Conservation (phyloP, 345 rosid species). For the Eucalyptus tenuipes region DNA sequence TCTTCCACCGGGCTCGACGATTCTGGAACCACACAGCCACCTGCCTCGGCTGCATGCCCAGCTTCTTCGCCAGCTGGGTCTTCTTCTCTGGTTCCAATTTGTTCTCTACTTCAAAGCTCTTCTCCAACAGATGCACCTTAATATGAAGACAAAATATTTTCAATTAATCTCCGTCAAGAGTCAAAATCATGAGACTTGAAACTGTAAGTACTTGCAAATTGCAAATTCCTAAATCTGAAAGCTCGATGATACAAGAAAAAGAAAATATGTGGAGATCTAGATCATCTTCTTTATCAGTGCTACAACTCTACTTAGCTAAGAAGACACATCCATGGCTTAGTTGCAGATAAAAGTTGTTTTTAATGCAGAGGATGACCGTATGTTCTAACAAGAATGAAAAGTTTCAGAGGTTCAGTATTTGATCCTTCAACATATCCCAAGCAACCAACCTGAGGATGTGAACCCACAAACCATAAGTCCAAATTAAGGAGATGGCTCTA, state of each 20-base stretch:
- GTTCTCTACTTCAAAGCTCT: slow-evolving; percentile 22
- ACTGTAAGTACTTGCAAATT: not conserved
- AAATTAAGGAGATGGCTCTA: not conserved
- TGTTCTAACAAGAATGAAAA: not conserved
- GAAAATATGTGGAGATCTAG: not conserved
- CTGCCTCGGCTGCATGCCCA: slow-evolving; percentile 29
- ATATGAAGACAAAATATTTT: not conserved
- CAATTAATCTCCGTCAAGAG: not conserved
- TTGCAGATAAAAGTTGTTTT: not conserved
- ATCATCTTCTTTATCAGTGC: not conserved
- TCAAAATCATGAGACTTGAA: not conserved
- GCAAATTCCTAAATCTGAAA: not conserved
- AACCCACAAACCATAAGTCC: not conserved
- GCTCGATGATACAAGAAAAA: not conserved
- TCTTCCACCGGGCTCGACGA: slow-evolving; percentile 27
- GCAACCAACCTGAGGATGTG: not conserved
- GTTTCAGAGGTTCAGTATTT: not conserved
- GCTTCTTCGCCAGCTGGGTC: slow-evolving; percentile 20
- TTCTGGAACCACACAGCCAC: slow-evolving; percentile 46
- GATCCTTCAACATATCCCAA: not conserved
- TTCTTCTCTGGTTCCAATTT: slow-evolving; percentile 22
- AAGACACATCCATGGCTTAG: not conserved
- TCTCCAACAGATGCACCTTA: slow-evolving; percentile 49
- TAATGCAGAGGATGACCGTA: not conserved
- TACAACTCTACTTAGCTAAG: not conserved